These are phyloP conservation scores for Huntiella bhutanensis DNA, from an alignment of 2,329 filamentous ascomycete species.

Conservation along the genomic window DNA sequence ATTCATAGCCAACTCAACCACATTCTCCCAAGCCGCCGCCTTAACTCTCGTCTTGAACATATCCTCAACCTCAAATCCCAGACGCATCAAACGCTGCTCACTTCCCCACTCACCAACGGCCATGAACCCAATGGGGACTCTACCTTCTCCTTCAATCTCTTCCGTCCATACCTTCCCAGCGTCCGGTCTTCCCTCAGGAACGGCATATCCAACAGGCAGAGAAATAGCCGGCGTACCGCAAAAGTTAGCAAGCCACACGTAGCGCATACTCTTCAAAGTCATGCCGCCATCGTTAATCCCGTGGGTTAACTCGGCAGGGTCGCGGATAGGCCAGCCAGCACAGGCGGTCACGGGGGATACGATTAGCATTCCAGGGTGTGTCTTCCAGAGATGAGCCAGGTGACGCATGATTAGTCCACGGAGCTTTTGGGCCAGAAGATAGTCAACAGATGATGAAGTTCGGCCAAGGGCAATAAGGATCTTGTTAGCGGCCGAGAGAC, in stretches of 20 bases:
- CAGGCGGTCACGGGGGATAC: slow-evolving; percentile 46
- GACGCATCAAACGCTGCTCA: slow-evolving; percentile 29
- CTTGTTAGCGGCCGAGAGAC: slow-evolving; percentile 41
- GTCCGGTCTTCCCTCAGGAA: slow-evolving; percentile 18
- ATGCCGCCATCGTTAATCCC: slow-evolving; percentile 28
- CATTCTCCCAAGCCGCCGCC: slow-evolving; percentile 27
- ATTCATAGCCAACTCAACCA: slow-evolving; percentile 20
- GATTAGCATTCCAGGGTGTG: slow-evolving; percentile 50
- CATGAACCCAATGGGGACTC: slow-evolving; percentile 35
- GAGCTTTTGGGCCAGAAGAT: slow-evolving; percentile 50
- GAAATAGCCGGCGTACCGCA: slow-evolving; percentile 28
- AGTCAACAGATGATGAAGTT: slow-evolving; percentile 44
- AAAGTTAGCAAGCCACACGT: slow-evolving; percentile 32
- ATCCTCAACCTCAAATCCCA: slow-evolving; percentile 28
- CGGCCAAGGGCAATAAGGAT: slow-evolving; percentile 46
- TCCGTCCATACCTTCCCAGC: slow-evolving; percentile 18
- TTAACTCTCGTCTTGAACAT: slow-evolving; percentile 19
- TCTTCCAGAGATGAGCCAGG: slow-evolving; percentile 44
- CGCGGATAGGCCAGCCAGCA: slow-evolving; percentile 25
- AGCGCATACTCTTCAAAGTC: slow-evolving; percentile 29
- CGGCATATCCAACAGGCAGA: slow-evolving; percentile 26
- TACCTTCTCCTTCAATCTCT: slow-evolving; percentile 18
- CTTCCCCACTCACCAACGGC: slow-evolving; percentile 35
- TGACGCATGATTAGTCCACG: slow-evolving; percentile 53
- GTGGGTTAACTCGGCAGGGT: slow-evolving; percentile 19